Evolutionary conservation across 768 basidiomycete genomes (phyloP).

Genomic region (Mycena polygramma): DNA sequence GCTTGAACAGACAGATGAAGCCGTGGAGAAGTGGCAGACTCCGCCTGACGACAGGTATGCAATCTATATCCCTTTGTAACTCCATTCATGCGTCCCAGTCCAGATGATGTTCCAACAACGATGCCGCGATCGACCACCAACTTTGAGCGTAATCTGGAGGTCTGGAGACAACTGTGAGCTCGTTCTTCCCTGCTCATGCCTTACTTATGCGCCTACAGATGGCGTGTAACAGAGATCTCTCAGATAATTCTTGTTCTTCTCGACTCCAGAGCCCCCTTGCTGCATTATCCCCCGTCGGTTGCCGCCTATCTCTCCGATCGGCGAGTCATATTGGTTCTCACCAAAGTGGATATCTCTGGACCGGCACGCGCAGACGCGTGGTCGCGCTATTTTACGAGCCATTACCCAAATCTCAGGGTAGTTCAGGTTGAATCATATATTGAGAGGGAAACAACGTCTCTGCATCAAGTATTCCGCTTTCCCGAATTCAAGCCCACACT

Average conservation of each 20-base stretch:
- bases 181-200: constrained; percentile 14
- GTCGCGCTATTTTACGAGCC: constrained; percentile 68
- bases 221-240: constrained; percentile 94
- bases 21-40: constrained; percentile 65
- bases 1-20: constrained; percentile 73
- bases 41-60: constrained; percentile 11
- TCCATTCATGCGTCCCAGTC: background rate
- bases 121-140: constrained; percentile 80
- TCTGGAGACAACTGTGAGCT: constrained; percentile 92
- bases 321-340: constrained; percentile 81
- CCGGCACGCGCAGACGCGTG: constrained; percentile 73
- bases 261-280: constrained; percentile 89
- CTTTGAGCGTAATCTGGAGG: constrained; percentile 92
- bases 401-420: constrained; percentile 68
- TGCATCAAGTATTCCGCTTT: constrained; percentile 49
- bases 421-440: constrained; percentile 85
- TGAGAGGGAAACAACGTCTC: constrained; percentile 57
- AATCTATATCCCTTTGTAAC: background rate
- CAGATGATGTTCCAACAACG: constrained; percentile 6
- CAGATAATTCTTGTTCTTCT: constrained; percentile 90
- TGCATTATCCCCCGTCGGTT: constrained; percentile 90
- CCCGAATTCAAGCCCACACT: background rate
- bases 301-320: constrained; percentile 68
- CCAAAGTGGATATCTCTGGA: constrained; percentile 91
- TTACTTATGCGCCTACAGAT: constrained; percentile 59